Evolutionary conservation across 208 protist genomes (phyloP).

Genomic region (Vickermania ingenoplastis): DNA sequence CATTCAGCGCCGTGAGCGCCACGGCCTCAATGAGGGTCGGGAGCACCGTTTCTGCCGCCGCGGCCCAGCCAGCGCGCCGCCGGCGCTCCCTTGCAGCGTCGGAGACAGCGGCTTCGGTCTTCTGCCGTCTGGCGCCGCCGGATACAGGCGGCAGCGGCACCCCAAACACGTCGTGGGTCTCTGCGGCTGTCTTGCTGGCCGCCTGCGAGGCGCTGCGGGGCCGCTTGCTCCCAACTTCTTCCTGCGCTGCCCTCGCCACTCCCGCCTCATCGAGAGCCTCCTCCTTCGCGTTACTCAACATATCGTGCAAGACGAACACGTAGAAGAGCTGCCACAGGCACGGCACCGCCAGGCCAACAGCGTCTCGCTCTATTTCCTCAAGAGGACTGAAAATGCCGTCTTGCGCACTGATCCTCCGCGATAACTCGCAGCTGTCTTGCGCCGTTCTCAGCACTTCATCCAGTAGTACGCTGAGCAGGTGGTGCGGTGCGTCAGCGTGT

Average conservation of each 20-base stretch:
- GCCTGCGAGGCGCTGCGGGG: not conserved
- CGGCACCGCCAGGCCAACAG: not conserved
- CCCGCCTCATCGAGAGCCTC: not conserved
- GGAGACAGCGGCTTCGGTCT: not conserved
- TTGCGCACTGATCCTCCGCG: not conserved
- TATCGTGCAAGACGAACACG: constrained; percentile 45
- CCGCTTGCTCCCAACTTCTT: constrained; percentile 1
- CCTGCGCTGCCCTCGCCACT: constrained; percentile 7
- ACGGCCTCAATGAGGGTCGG: constrained; percentile 23
- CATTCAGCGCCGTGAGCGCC: constrained; percentile 3
- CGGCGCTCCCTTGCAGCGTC: not conserved
- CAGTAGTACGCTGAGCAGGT: constrained; percentile 61
- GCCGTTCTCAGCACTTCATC: constrained; percentile 50
- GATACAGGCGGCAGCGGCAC: no score
- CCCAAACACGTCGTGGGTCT: no score
- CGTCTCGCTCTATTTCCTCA: not conserved
- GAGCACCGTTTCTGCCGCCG: constrained; percentile 8
- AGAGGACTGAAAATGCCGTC: not conserved
- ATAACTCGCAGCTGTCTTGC: constrained; percentile 18
- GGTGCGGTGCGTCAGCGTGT: constrained; percentile 34
- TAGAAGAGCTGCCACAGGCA: constrained; percentile 28
- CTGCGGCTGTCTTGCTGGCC: not conserved
- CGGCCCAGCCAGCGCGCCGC: not conserved
- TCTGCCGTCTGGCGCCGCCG: no score
- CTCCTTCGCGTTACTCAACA: constrained; percentile 15